These are phyloP conservation scores for Lignosus rhinocerotis DNA, from an alignment of 1,284 basidiomycete species.

Conservation along the genomic window DNA sequence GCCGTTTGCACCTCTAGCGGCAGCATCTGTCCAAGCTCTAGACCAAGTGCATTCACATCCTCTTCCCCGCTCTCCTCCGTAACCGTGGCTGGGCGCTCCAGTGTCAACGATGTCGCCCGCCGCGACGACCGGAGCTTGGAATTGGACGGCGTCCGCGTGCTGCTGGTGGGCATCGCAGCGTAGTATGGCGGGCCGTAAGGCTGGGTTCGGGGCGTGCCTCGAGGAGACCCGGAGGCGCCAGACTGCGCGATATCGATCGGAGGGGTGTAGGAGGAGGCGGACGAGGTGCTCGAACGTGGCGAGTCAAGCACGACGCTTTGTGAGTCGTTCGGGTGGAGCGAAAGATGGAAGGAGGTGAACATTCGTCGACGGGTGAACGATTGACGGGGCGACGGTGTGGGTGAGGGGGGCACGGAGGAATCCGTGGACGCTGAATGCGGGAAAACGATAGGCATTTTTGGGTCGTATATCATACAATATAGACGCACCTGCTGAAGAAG, in stretches of 20 bases:
- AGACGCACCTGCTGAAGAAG: slow-evolving; percentile 11
- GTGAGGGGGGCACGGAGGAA: slow-evolving; percentile 3
- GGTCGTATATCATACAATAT: neutral
- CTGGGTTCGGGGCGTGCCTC: slow-evolving; percentile 37
- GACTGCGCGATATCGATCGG: slow-evolving; percentile 15
- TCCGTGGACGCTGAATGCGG: neutral
- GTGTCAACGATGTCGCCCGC: slow-evolving; percentile 12
- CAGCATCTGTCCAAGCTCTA: slow-evolving; percentile 6
- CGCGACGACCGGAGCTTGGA: neutral
- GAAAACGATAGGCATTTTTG: neutral
- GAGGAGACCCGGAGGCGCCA: slow-evolving; percentile 10
- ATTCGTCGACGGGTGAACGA: slow-evolving; percentile 9
- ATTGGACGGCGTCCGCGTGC: neutral
- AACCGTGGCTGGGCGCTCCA: slow-evolving; percentile 15
- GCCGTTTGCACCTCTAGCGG: slow-evolving; percentile 2
- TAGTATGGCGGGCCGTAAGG: slow-evolving; percentile 45
- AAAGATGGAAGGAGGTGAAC: slow-evolving; percentile 15
- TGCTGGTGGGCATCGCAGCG: slow-evolving; percentile 34
- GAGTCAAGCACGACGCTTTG: slow-evolving; percentile 7
- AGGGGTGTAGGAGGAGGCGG: slow-evolving; percentile 14
- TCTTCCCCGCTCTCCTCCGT: slow-evolving; percentile 18
- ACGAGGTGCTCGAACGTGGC: slow-evolving; percentile 20
- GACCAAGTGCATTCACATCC: slow-evolving; percentile 9
- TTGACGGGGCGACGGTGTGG: slow-evolving; percentile 1
- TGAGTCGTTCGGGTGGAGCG: neutral